phyloP scores from a whole-genome alignment of 805 yeast species.

The Candida krabiensis region DNA sequence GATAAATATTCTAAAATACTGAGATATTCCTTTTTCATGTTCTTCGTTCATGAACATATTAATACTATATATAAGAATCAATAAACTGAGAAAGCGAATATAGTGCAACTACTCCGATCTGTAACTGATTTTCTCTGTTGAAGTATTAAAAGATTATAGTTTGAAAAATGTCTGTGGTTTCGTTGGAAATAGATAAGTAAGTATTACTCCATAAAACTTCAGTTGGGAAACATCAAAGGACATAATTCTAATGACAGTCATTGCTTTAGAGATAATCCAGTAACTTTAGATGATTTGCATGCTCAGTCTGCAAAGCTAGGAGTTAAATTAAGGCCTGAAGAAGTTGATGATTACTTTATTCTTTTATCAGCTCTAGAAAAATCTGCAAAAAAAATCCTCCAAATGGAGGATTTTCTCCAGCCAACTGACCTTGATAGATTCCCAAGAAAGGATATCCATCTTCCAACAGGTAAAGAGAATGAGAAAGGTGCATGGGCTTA shows the following conservation, averaged over 20 bases:
- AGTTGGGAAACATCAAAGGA: too few species aligned
- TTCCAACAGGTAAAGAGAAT: constrained; percentile 26
- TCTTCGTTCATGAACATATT: too few species aligned
- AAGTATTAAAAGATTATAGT: too few species aligned
- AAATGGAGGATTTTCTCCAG: constrained; percentile 33
- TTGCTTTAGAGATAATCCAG: constrained; percentile 24
- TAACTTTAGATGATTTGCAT: constrained; percentile 23
- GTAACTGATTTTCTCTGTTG: too few species aligned
- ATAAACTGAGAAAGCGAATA: too few species aligned
- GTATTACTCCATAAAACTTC: constrained; percentile 5
- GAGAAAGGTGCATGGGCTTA: constrained; percentile 35
- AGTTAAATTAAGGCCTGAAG: constrained; percentile 21
- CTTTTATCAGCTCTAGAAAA: constrained; percentile 31
- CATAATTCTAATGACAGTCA: too few species aligned
- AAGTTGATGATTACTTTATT: constrained; percentile 26
- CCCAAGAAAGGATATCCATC: constrained; percentile 31
- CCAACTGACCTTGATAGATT: constrained; percentile 31
- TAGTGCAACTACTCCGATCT: too few species aligned
- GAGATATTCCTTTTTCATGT: too few species aligned
- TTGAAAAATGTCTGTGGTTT: constrained; percentile 22
- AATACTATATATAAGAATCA: too few species aligned
- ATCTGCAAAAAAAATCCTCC: constrained; percentile 24
- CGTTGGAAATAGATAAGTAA: constrained; percentile 19
- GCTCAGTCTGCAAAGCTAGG: constrained; percentile 27
- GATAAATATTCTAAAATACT: too few species aligned